Base-by-base conservation (phyloP, 192 early-diverging fungal genomes). In the Physocladia obscura region DNA sequence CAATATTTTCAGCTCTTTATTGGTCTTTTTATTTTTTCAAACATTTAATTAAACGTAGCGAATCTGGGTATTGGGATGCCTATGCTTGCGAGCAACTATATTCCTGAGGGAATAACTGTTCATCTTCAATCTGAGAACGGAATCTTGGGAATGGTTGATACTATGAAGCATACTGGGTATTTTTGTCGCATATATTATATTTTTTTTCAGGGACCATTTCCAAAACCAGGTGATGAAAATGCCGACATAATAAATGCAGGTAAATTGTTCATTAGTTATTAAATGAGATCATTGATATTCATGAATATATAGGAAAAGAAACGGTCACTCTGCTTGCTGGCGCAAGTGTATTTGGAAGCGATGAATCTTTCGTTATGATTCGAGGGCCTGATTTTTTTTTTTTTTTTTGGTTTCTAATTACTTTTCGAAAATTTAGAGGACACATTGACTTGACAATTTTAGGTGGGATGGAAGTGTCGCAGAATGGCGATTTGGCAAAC, bases 71-170 rank as follows among this genome's bases (percentile, higher is more conserved):
- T 90, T 30, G 90, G 90, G 54, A 90, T 92, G 89, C 91, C 91
- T 29, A 88, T 90, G 74, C 79, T 91, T 26, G 88, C 88, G 30
- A 81, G 80, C 83, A 90, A 91, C 79, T 91, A 88, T 76, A 84
- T 91, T 51, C 81, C 83, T 40, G 77, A 82, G 39, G 82, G 79
- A 32, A 89, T 91, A 67, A 87, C 78, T 22, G 88, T 93, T 31
- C 84, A 89, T 39, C 67, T 93, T 67, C 91, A 93, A 77, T 81
- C 78, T 67, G 91, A 93, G 71, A 93, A 93, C 78, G 91, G 91
- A 54, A 88, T 93, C 50, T 74, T 93, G 1, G 89, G 89, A 30
- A 82, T 91, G 68, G 63, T 67, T 32, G n/a, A 30, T 4, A 35
- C 15, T 60, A 24, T 6, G 88, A 88, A 22, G 11, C 22, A 19